Evolutionary conservation across 345 rosid species (phyloP), one percentile per base, ranked within the genome.

Genomic region (Citrus inodora): DNA sequence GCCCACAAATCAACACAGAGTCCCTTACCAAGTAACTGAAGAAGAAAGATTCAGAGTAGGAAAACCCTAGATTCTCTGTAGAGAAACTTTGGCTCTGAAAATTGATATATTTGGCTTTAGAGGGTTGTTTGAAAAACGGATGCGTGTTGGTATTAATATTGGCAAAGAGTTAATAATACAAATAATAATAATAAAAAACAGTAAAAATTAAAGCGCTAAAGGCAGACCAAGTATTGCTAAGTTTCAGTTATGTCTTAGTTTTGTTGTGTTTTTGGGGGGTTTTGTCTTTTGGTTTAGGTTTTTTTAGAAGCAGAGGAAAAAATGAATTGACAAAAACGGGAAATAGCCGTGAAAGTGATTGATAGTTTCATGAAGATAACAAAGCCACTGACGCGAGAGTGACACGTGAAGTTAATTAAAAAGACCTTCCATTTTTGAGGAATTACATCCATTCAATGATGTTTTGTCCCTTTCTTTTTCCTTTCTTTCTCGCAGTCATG

Each of bases 41-140:
- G 82, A 80, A 72, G 81, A 67, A 78, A 84, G 86, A 80, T 80
- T 82, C 76, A 84, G 83, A 69, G 81, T 17, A 69, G 24, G 51
- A 25, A 86, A 84, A 84, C 86, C 89, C 86, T 80, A 84, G 86
- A 78, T 70, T 82, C 78, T 71, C 75, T 71, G 14, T 2, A 40
- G 53, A 13, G 55, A 67, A 24, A 40, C 71, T 11, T 40, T 5
- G 71, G 33, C 21, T 67, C 71, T 68, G 42, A 40, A 65, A 40
- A n/a, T 68, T 68, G 32, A 68, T 53, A 68, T 11, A 6, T 24
- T 68, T 68, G 55, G 71, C 53, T 24, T 40, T 1, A 65, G 46
- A 33, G 69, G 25, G 46, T 13, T 3, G 69, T 33, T 8, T 19
- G 46, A 33, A 33, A 32, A 19, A 35, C 6, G 40, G 4, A 11